Evolutionary conservation across 192 early-diverging fungal genomes (phyloP), one percentile per base, ranked within the genome.

Genomic region (Mortierella hygrophila): DNA sequence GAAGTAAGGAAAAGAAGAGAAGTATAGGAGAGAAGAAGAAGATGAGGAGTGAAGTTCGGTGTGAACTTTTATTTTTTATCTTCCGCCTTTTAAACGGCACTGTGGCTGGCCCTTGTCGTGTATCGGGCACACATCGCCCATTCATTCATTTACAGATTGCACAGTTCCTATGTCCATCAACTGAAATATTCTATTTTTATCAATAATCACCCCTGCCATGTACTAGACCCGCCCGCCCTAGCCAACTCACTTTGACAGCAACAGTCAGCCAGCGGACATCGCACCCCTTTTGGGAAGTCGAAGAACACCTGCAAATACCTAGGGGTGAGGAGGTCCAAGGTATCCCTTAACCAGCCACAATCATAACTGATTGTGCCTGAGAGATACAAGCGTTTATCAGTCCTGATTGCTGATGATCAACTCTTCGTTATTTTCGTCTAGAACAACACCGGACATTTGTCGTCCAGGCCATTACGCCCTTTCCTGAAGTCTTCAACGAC

Each of bases 41-140:
- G 37, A 68, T 41, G 44, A 54, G 46, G 41, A 42, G 68, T 35
- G 26, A 32, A 46, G 23, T 75, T 44, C 72, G 10, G 18, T 20
- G 23, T 23, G 75, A 63, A 20, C 52, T 21, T 46, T 46, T 76
- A 32, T 76, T 68, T 40, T 65, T 65, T 32, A 65, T 65, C 11
- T 65, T 15, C 60, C 60, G 60, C 29, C 23, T 65, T 65, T 65
- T 32, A 65, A 65, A 26, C 29, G 26, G 26, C 3, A 52, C 74
- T 75, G 35, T 37, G 20, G 13, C 42, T 23, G 54, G 60, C 32
- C 16, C 47, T 32, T 35, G 35, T n/a, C 18, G 37, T 11, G 70
- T 38, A 71, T 63, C 60, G 60, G 60, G 60, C 60, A 49, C 47
- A 49, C 60, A 63, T 63, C 60, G 60, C 60, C 60, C 60, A 63